Base-by-base conservation (phyloP, 805 yeast genomes). In the Candida loeiensis region DNA sequence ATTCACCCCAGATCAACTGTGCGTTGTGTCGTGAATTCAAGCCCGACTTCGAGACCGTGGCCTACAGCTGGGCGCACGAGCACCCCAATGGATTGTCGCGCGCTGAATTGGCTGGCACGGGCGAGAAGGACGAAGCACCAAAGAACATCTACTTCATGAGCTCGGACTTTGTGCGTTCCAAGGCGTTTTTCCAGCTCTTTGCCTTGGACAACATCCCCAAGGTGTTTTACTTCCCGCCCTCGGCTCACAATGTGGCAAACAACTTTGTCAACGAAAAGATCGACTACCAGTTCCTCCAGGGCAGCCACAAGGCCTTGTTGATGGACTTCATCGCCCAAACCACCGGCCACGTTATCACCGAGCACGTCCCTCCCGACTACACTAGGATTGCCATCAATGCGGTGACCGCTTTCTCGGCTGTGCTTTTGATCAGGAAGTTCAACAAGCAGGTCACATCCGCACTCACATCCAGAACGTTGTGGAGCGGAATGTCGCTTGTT, bases 171-270 rank as follows among this genome's bases (percentile, higher is more conserved):
- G 63, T 70, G 34, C 77, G 77, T 34, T 71, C 80, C 12, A 73
- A 72, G 50, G 63, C 64, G 33, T 61, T 76, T 9, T 85, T 79
- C 61, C 71, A 69, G 50, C 58, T 66, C 12, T 66, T 83, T 49
- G 58, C 73, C 24, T 62, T 91, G 51, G 76, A 76, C 49, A 79
- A 80, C 41, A 95, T 91, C 19, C 99, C 99, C 21, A 80, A 85
- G 54, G 54, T 89, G 33, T 81, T 68, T 59, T 56, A 82, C 42
- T 83, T 77, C 58, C 60, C 69, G 1, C 85, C 90, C 15, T 68
- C 79, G 9, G 55, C 56, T 1, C 59, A 56, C 22, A 44, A 57
- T 20, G 58, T 59, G 7, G 53, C 63, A 11, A 55, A 58, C 18
- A 63, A 58, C 33, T 59, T 52, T 41, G 27, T 55, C 6, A 36